These are phyloP conservation scores for Cystofilobasidium capitatum DNA, from an alignment of 768 basidiomycete genomes.

Conservation along the genomic window DNA sequence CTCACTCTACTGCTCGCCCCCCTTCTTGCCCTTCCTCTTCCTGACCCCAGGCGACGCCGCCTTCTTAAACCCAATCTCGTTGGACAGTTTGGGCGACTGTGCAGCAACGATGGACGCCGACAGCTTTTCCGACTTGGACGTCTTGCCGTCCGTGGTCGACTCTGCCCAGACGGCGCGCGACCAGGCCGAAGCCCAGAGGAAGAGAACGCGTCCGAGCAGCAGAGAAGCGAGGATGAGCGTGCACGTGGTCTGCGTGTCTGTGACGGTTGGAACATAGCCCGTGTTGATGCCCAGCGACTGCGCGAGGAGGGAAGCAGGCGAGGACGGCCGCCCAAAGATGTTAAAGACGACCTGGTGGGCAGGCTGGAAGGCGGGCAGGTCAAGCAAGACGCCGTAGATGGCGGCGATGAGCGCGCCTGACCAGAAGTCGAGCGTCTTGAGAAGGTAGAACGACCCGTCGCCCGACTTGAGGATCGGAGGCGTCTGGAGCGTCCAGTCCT, in stretches of 20 bases:
- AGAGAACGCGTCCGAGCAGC: not conserved
- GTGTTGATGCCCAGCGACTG: not conserved
- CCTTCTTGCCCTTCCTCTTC: too few relatives aligned
- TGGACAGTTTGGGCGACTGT: too few relatives aligned
- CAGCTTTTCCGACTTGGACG: too few relatives aligned
- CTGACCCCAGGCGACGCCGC: too few relatives aligned
- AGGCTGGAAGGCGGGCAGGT: not conserved
- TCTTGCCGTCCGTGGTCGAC: too few relatives aligned
- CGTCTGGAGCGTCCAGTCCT: not conserved
- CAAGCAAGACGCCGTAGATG: not conserved
- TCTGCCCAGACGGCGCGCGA: not conserved
- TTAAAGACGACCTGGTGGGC: not conserved
- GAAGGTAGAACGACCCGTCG: not conserved
- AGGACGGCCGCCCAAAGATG: not conserved
- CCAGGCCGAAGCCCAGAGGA: not conserved
- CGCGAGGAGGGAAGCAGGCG: not conserved
- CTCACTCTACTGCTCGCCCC: too few relatives aligned
- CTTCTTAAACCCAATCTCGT: too few relatives aligned
- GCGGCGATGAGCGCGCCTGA: not conserved
- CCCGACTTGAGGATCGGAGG: not conserved
- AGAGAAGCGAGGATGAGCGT: not conserved
- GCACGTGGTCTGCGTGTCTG: not conserved
- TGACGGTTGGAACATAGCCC: not conserved
- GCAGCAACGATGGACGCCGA: too few relatives aligned
- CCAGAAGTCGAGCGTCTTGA: conserved; percentile 6